Base-by-base conservation (phyloP, 495 filamentous ascomycete species). In the Tuber umbilicatum region DNA sequence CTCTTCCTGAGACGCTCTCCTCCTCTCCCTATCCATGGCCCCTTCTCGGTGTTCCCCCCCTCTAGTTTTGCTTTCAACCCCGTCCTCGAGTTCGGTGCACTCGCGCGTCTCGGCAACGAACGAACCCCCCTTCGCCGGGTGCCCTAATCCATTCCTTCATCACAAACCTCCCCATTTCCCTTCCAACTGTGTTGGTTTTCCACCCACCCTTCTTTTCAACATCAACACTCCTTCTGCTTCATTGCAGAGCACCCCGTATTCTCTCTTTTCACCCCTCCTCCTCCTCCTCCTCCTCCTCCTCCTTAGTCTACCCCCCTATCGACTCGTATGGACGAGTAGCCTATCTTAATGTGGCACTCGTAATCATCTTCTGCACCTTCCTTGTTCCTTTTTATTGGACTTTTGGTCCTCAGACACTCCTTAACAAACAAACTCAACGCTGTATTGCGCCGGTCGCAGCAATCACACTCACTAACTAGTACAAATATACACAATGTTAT, bases 391-490 rank as follows among this genome's bases (percentile, higher is more conserved):
- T 37, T 74, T 64, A 64, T 74, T 75, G 76, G 75, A 72, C 69
- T 78, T 69, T 70, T 70, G 60, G 77, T 75, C 77, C 69, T 78
- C 69, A 69, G 47, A 78, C 77, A 75, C 69, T 79, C 77, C 39
- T 78, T 79, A 74, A 69, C 71, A 73, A 70, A 27, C 68, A 78
- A 16, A 16, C 43, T 37, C 64, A 75, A 75, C 37, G 45, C 21
- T 42, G 72, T 74, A 50, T 76, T 79, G 77, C 78, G 77, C 77
- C 76, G 77, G 77, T 45, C 77, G 73, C 77, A 79, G 72, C 42
- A 74, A 67, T 47, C 43, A 75, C 68, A 21, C 70, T 73, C 64
- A 76, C 78, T 77, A 75, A 64, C 68, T 73, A 79, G 64, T 68
- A 78, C 27, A 64, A 64, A 64, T 64, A 64, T 19, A 64, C 27